Percentiles rank a stretch among this genome's conserved stretches.
phyloP scores from a whole-genome alignment of 768 basidiomycete genomes.

The Mycena crocata region DNA sequence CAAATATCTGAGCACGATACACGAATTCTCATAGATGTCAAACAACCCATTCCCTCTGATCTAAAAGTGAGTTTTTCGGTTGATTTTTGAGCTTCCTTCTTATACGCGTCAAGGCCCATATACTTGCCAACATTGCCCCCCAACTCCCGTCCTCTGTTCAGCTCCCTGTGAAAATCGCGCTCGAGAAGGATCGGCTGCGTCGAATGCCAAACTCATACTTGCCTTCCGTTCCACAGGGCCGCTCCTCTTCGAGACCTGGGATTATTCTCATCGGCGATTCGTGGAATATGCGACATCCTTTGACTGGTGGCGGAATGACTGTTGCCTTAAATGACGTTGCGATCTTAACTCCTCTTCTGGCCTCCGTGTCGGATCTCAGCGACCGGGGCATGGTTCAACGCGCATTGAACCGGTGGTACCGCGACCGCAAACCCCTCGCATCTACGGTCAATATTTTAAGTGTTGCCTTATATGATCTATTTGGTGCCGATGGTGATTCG shows the following conservation, averaged over 20 bases:
- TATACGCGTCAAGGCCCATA: constrained; percentile 62
- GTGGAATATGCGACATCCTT: constrained; percentile 99
- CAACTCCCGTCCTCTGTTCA: constrained; percentile 84
- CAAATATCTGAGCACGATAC: constrained; percentile 92
- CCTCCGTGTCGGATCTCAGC: constrained; percentile 52
- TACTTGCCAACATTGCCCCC: constrained; percentile 79
- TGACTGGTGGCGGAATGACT: constrained; percentile 99
- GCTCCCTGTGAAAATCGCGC: constrained; percentile 68
- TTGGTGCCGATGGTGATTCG: constrained; percentile 89
- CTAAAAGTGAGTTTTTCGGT: constrained; percentile 66
- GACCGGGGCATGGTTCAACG: constrained; percentile 65
- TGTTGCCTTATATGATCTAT: constrained; percentile 93
- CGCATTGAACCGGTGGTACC: constrained; percentile 81
- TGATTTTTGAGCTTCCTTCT: constrained; percentile 10
- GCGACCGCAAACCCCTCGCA: constrained; percentile 84
- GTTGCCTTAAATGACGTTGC: constrained; percentile 92
- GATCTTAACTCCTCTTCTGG: constrained; percentile 72
- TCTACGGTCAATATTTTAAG: constrained; percentile 94
- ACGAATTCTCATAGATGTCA: constrained; percentile 93
- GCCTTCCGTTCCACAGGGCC: constrained; percentile 79
- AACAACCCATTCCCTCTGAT: constrained; percentile 83
- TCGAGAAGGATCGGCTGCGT: constrained; percentile 85
- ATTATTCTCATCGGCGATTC: constrained; percentile 92
- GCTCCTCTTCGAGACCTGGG: constrained; percentile 66
- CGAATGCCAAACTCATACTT: constrained; percentile 98